These are phyloP conservation scores for Debaryomyces hansenii DNA, from an alignment of 805 yeast genomes.

Conservation along the genomic window DNA sequence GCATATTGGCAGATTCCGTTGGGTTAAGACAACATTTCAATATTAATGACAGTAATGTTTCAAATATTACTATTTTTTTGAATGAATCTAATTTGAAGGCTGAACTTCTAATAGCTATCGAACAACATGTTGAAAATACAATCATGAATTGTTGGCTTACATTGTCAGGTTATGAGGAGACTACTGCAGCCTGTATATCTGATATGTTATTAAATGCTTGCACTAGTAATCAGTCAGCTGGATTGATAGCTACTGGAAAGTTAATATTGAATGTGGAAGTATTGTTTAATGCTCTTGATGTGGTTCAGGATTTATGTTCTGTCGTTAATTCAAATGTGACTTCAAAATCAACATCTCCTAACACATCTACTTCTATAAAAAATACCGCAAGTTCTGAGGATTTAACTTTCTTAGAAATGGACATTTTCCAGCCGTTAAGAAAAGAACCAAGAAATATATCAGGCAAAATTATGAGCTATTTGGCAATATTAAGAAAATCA, in stretches of 20 bases:
- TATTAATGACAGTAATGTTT: slow-evolving; percentile 9
- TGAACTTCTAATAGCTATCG: slow-evolving; percentile 53
- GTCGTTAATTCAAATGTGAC: neutral
- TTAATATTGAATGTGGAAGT: slow-evolving; percentile 74
- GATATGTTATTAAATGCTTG: slow-evolving; percentile 89
- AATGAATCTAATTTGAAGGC: slow-evolving; percentile 30
- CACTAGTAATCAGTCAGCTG: slow-evolving; percentile 64
- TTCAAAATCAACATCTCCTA: neutral
- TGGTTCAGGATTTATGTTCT: slow-evolving; percentile 28
- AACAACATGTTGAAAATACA: slow-evolving; percentile 58
- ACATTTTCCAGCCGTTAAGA: slow-evolving; percentile 38
- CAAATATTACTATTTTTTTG: slow-evolving; percentile 1
- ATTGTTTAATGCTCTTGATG: slow-evolving; percentile 73
- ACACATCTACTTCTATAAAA: neutral
- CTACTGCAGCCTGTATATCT: slow-evolving; percentile 83
- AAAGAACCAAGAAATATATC: slow-evolving; percentile 84
- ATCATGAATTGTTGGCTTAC: slow-evolving; percentile 80
- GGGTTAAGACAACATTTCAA: slow-evolving; percentile 35
- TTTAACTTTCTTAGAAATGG: slow-evolving; percentile 14
- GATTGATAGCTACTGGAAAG: slow-evolving; percentile 67
- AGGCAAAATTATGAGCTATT: slow-evolving; percentile 85
- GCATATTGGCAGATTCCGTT: slow-evolving; percentile 61
- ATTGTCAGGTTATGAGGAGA: slow-evolving; percentile 85
- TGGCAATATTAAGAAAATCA: slow-evolving; percentile 76
- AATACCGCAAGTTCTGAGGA: slow-evolving; percentile 2